These are phyloP conservation scores for Dioscorea cayenensis DNA, from an alignment of 116 monocot species.

Conservation along the genomic window DNA sequence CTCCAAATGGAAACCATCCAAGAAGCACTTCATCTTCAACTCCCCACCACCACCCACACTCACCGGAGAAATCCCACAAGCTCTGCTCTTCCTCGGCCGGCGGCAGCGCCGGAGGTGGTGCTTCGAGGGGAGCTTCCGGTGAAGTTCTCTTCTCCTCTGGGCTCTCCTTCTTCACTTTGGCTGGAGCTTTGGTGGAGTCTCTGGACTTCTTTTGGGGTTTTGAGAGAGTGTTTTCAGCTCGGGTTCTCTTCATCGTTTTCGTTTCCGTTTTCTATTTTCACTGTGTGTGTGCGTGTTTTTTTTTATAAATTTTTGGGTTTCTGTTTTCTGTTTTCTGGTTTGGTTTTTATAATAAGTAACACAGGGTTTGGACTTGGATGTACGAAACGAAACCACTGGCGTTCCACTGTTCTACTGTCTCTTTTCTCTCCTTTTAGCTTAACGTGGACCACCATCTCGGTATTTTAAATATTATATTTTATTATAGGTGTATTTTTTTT, in stretches of 20 bases:
- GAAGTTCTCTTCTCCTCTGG: not conserved
- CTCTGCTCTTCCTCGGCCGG: not conserved
- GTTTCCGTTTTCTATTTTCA: not conserved
- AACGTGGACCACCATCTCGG: too few species aligned
- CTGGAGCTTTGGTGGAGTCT: not conserved
- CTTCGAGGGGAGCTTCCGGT: not conserved
- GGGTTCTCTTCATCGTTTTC: not conserved
- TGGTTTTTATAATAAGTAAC: too few species aligned
- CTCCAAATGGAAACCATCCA: constrained; percentile 27
- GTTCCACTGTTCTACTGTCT: too few species aligned
- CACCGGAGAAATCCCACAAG: not conserved
- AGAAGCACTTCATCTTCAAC: constrained; percentile 24
- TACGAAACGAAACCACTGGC: too few species aligned
- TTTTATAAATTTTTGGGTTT: too few species aligned
- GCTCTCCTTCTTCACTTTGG: not conserved
- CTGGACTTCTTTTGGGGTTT: not conserved
- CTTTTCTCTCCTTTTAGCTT: too few species aligned
- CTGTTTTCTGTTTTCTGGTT: not conserved
- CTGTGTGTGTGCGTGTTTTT: too few species aligned
- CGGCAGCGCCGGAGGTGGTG: not conserved
- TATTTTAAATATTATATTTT: too few species aligned
- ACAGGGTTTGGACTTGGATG: too few species aligned
- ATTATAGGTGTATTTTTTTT: too few species aligned
- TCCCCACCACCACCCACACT: constrained; percentile 7
- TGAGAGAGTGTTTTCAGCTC: not conserved